Conservation (phyloP, 129 eudicot genomes). For the Oenanthe sinensis region DNA sequence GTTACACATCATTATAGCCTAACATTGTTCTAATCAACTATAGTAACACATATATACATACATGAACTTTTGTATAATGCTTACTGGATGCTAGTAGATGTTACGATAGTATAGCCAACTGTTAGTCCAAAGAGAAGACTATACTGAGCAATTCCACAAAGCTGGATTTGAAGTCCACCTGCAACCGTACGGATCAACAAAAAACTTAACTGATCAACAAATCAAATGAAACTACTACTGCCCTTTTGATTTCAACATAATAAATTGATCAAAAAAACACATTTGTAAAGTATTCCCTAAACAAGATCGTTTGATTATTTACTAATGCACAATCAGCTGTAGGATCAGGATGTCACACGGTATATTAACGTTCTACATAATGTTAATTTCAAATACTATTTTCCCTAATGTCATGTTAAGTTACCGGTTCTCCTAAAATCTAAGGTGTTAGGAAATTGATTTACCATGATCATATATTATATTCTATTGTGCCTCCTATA, state of each 20-base stretch:
- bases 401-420: too few relatives aligned
- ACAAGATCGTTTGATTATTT: neutral
- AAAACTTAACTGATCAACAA: neutral
- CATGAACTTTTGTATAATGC: neutral
- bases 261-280: neutral
- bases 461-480: too few relatives aligned
- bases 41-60: neutral
- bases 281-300: neutral
- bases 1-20: neutral
- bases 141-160: slow-evolving; percentile 6
- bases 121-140: slow-evolving; percentile 7
- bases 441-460: too few relatives aligned
- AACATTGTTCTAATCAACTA: neutral
- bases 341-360: neutral
- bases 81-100: slow-evolving; percentile 5
- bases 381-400: too few relatives aligned
- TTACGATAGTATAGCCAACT: neutral
- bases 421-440: too few relatives aligned
- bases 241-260: neutral
- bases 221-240: neutral
- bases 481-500: too few relatives aligned
- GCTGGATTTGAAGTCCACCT: slow-evolving; percentile 6
- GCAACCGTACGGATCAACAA: neutral
- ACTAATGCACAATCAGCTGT: too few relatives aligned
- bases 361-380: neutral